Evolutionary conservation across 345 rosid genomes (phyloP).

Genomic region (Arabis hirsuta): DNA sequence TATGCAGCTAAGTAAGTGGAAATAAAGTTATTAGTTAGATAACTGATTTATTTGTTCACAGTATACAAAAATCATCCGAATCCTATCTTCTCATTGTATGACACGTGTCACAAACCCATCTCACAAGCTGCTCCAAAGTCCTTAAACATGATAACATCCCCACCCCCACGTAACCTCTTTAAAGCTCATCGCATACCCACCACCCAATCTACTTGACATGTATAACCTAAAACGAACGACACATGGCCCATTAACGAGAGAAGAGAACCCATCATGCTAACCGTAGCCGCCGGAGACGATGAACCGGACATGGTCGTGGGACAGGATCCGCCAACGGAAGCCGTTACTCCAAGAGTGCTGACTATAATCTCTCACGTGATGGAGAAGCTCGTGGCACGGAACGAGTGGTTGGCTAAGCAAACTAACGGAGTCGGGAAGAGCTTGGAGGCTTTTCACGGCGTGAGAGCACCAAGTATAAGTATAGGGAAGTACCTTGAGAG

Average conservation of each 20-base stretch:
- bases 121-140: slow-evolving; percentile 31
- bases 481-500: slow-evolving; percentile 80
- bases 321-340: slow-evolving; percentile 35
- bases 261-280: slow-evolving; percentile 32
- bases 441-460: slow-evolving; percentile 76
- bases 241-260: slow-evolving; percentile 39
- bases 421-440: slow-evolving; percentile 53
- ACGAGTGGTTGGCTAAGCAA: slow-evolving; percentile 58
- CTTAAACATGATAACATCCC: slow-evolving; percentile 35
- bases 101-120: slow-evolving; percentile 33
- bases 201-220: slow-evolving; percentile 37
- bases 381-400: slow-evolving; percentile 79
- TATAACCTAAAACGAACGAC: slow-evolving; percentile 14
- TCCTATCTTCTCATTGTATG: slow-evolving; percentile 23
- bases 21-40: not conserved
- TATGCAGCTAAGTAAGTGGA: not conserved
- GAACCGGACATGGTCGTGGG: slow-evolving; percentile 39
- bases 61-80: slow-evolving; percentile 13
- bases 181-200: slow-evolving; percentile 36
- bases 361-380: slow-evolving; percentile 64
- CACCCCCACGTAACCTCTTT: slow-evolving; percentile 32
- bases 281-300: slow-evolving; percentile 37
- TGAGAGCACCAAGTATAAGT: slow-evolving; percentile 77
- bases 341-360: slow-evolving; percentile 66
- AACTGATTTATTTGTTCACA: not conserved